Conservation (phyloP, 768 basidiomycete genomes). For the Termitomyces sp. region DNA sequence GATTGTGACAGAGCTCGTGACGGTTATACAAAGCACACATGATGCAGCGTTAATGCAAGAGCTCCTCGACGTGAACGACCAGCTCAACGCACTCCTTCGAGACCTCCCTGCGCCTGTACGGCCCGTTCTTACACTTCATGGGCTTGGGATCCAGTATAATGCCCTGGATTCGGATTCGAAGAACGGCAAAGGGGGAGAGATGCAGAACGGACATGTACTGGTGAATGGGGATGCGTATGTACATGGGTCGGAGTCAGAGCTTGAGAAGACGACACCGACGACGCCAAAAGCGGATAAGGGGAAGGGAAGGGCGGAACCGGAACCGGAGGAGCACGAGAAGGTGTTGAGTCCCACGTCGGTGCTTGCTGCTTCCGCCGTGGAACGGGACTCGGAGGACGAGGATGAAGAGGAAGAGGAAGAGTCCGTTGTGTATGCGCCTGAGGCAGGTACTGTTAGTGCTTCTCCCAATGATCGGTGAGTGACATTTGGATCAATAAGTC, state of each 20-base stretch:
- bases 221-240: slow-evolving; percentile 8
- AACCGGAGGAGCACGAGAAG: slow-evolving; percentile 63
- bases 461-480: slow-evolving; percentile 48
- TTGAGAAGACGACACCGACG: slow-evolving; percentile 30
- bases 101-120: slow-evolving; percentile 32
- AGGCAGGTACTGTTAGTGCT: slow-evolving; percentile 20
- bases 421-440: slow-evolving; percentile 24
- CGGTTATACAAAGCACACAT: slow-evolving; percentile 47
- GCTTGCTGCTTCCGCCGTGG: slow-evolving; percentile 35
- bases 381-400: slow-evolving; percentile 46
- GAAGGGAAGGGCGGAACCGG: slow-evolving; percentile 65
- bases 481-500: neutral
- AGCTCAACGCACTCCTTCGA: slow-evolving; percentile 51
- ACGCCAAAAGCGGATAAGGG: slow-evolving; percentile 76
- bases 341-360: slow-evolving; percentile 64
- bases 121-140: slow-evolving; percentile 35
- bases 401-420: slow-evolving; percentile 29
- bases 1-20: slow-evolving; percentile 44
- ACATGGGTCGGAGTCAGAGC: slow-evolving; percentile 8
- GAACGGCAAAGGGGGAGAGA: neutral
- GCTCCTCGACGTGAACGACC: slow-evolving; percentile 69
- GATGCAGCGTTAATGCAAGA: slow-evolving; percentile 61
- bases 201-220: slow-evolving; percentile 2
- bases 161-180: slow-evolving; percentile 4
- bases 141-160: slow-evolving; percentile 38